phyloP scores from a whole-genome alignment of 148 eudicot species.

The Dysphania ambrosioides region DNA sequence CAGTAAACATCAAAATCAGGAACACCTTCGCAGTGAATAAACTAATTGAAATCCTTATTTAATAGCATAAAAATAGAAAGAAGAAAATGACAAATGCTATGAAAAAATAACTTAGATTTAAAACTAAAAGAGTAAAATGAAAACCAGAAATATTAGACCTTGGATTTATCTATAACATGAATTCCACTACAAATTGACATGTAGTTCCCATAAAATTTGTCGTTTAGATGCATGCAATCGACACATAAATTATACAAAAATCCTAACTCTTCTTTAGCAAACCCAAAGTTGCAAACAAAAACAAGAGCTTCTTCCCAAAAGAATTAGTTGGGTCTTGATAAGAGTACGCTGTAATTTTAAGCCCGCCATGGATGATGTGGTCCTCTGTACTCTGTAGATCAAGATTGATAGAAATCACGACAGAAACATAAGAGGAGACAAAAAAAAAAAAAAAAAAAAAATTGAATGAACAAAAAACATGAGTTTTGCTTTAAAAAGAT shows the following conservation, averaged over 20 bases:
- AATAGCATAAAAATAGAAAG: slow-evolving; percentile 17
- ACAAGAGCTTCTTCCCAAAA: slow-evolving; percentile 26
- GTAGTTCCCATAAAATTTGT: slow-evolving; percentile 17
- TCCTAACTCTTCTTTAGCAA: not conserved
- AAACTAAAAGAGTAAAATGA: slow-evolving; percentile 6
- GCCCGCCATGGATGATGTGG: slow-evolving; percentile 17
- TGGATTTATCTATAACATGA: slow-evolving; percentile 25
- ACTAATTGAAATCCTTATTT: slow-evolving; percentile 4
- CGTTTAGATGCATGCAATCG: slow-evolving; percentile 30
- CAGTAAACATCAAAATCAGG: slow-evolving; percentile 8
- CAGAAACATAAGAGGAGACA: too few species aligned
- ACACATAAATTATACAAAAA: slow-evolving; percentile 1
- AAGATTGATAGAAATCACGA: not conserved
- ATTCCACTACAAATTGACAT: slow-evolving; percentile 16
- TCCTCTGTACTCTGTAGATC: slow-evolving; percentile 19
- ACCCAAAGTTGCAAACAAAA: not conserved
- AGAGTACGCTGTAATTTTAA: slow-evolving; percentile 16
- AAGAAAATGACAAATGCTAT: slow-evolving; percentile 22
- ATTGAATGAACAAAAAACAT: not conserved
- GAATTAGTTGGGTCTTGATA: slow-evolving; percentile 31
- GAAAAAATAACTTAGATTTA: slow-evolving; percentile 10
- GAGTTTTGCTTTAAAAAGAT: not conserved
- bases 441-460: not conserved
- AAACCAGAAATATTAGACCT: not conserved
- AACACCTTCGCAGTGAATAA: slow-evolving; percentile 12